phyloP scores from a whole-genome alignment of 306 rosid species.

The Cercis canadensis region DNA sequence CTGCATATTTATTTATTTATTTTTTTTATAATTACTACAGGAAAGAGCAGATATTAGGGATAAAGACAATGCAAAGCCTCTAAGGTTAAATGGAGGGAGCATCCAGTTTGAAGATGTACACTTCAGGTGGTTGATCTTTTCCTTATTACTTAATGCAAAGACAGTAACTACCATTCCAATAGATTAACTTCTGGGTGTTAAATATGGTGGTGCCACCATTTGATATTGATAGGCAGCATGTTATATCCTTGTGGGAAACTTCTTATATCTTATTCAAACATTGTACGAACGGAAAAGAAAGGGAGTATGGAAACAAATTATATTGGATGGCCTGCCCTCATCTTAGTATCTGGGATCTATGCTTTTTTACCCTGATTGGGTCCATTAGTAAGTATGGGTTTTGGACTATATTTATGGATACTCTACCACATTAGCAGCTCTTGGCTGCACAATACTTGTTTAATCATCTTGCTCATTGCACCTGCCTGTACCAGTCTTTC shows the following conservation, averaged over 20 bases:
- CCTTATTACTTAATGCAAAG: slow-evolving; percentile 12
- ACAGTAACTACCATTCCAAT: not conserved
- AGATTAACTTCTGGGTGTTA: slow-evolving; percentile 16
- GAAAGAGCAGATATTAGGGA: slow-evolving; percentile 81
- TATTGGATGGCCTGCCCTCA: slow-evolving; percentile 6
- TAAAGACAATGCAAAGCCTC: slow-evolving; percentile 68
- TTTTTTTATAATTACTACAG: slow-evolving; percentile 47
- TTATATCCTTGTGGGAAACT: not conserved
- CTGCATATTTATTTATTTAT: not conserved
- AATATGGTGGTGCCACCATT: not conserved
- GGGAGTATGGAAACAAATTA: not conserved
- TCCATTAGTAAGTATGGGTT: not conserved
- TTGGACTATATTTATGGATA: not conserved
- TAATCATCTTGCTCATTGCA: not conserved
- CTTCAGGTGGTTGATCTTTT: slow-evolving; percentile 63
- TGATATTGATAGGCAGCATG: not conserved
- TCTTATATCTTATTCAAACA: not conserved
- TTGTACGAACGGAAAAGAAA: not conserved
- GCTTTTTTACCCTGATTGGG: slow-evolving; percentile 9
- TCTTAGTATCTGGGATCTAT: too few relatives aligned
- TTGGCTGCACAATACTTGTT: not conserved
- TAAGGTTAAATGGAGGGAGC: slow-evolving; percentile 72
- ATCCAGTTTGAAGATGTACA: slow-evolving; percentile 78
- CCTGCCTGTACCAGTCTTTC: not conserved
- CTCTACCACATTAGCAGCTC: not conserved